Evolutionary conservation across 2,329 filamentous ascomycete species (phyloP).

Genomic region (Mycosphaerella arachidis): DNA sequence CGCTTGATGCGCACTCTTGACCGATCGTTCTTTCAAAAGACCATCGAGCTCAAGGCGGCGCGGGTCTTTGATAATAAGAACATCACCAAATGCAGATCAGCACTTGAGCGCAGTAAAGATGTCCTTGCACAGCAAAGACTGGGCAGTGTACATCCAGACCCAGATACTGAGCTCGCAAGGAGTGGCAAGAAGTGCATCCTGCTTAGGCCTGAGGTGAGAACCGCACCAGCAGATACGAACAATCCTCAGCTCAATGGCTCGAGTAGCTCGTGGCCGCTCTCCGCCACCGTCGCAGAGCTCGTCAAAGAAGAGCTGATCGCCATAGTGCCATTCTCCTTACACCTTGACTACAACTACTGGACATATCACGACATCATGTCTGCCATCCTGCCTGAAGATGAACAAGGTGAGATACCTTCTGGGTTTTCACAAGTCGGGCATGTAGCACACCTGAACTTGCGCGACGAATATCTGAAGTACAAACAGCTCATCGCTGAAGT

Average conservation of each 20-base stretch:
- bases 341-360: slow-evolving; percentile 82
- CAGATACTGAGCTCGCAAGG: slow-evolving; percentile 50
- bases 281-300: slow-evolving; percentile 62
- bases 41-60: slow-evolving; percentile 71
- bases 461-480: slow-evolving; percentile 76
- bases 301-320: slow-evolving; percentile 64
- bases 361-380: slow-evolving; percentile 78
- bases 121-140: slow-evolving; percentile 62
- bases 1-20: slow-evolving; percentile 77
- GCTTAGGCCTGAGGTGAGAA: slow-evolving; percentile 40
- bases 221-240: background rate
- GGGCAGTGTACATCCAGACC: slow-evolving; percentile 59
- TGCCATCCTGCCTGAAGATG: slow-evolving; percentile 73
- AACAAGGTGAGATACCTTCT: slow-evolving; percentile 73
- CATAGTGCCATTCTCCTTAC: slow-evolving; percentile 69
- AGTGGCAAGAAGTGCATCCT: slow-evolving; percentile 44
- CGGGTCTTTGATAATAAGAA: slow-evolving; percentile 69
- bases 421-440: slow-evolving; percentile 89
- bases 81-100: slow-evolving; percentile 66
- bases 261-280: slow-evolving; percentile 62
- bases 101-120: slow-evolving; percentile 62
- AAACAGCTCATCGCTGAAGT: slow-evolving; percentile 81
- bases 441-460: slow-evolving; percentile 87
- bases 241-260: slow-evolving; percentile 3
- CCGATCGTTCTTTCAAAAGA: slow-evolving; percentile 74